Evolutionary conservation across 306 rosid species (phyloP).

Genomic region (Dryas octopetala): DNA sequence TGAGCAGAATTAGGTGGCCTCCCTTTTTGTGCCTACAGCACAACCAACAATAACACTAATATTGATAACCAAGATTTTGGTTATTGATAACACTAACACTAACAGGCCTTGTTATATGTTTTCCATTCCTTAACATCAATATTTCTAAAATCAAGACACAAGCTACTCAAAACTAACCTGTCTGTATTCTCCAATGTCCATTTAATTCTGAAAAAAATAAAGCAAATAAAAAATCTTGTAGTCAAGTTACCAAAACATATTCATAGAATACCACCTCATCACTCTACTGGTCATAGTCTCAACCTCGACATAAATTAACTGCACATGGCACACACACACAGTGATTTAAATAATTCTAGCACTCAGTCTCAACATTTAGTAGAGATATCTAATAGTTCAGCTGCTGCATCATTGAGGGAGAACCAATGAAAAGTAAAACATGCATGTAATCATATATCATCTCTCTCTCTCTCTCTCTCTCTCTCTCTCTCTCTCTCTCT

Average conservation of each 20-base stretch:
- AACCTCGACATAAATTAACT: neutral
- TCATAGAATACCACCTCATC: neutral
- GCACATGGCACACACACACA: neutral
- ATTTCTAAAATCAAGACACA: constrained; percentile 1
- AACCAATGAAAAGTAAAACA: too few species aligned
- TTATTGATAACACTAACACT: neutral
- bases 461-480: too few species aligned
- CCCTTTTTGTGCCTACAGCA: neutral
- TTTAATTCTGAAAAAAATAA: neutral
- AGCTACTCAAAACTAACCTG: neutral
- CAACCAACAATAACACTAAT: neutral
- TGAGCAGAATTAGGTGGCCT: neutral
- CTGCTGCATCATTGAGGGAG: neutral
- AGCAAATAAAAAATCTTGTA: neutral
- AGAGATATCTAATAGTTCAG: neutral
- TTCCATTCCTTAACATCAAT: neutral
- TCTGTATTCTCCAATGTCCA: neutral
- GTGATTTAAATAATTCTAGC: too few species aligned
- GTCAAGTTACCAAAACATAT: neutral
- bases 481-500: too few species aligned
- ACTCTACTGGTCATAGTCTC: neutral
- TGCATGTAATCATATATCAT: too few species aligned
- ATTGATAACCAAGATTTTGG: neutral
- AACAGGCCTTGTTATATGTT: neutral
- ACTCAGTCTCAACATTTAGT: too few species aligned